A percentile compares a stretch with the other conserved stretches of the same genome.
Conservation (phyloP, 2,329 filamentous ascomycete genomes). For the Cercospora berteroae region DNA sequence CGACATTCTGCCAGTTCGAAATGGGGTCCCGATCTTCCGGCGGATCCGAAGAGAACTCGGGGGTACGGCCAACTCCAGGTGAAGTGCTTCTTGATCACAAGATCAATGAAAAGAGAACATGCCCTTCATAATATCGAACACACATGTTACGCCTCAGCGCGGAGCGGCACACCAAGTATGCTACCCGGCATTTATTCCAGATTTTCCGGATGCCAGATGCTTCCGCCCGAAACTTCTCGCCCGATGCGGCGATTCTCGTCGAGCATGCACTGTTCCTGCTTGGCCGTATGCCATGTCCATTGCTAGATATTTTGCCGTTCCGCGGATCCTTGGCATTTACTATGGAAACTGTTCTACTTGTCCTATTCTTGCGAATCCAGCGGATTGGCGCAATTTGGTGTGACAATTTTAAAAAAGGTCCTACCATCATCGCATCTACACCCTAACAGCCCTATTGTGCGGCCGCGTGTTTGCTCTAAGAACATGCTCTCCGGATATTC, state of each 20-base stretch:
- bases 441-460: background rate
- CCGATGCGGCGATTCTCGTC: background rate
- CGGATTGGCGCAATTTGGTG: background rate
- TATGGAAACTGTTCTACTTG: background rate
- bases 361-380: background rate
- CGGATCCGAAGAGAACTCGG: background rate
- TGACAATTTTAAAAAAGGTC: background rate
- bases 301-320: background rate
- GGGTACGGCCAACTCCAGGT: background rate
- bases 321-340: background rate
- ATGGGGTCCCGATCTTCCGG: background rate
- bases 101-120: background rate
- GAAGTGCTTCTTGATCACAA: background rate
- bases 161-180: background rate
- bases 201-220: background rate
- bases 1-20: background rate
- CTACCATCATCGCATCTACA: background rate
- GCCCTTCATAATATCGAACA: background rate
- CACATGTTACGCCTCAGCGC: background rate
- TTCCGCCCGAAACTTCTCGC: background rate
- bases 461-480: background rate
- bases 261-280: background rate
- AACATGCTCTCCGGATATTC: background rate
- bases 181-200: background rate
- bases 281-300: background rate